Evolutionary conservation across 345 rosid genomes (phyloP).

Genomic region (Geranium brycei): DNA sequence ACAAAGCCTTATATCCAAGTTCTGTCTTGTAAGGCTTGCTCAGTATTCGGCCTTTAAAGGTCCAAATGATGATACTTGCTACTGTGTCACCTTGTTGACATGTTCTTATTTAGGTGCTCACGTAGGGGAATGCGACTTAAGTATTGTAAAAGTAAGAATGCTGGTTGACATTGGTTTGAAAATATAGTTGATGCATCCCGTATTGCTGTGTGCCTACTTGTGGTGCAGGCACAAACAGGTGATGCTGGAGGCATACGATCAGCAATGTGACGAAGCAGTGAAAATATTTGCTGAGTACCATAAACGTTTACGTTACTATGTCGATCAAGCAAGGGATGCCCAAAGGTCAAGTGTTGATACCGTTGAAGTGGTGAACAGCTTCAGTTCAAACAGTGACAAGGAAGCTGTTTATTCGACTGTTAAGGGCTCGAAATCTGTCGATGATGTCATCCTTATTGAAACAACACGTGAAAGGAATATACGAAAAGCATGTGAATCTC

Average conservation of each 20-base stretch:
- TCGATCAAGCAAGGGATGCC: constrained; percentile 80
- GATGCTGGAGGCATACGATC: constrained; percentile 77
- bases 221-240: constrained; percentile 69
- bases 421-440: constrained; percentile 61
- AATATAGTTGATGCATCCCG: not conserved
- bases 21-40: not conserved
- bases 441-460: constrained; percentile 79
- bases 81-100: not conserved
- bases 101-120: constrained; percentile 2
- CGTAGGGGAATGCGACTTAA: not conserved
- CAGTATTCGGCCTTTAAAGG: not conserved
- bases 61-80: not conserved
- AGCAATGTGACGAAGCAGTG: constrained; percentile 87
- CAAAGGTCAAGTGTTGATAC: constrained; percentile 49
- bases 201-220: not conserved
- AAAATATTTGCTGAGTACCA: constrained; percentile 85
- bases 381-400: constrained; percentile 36
- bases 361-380: constrained; percentile 38
- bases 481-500: constrained; percentile 75
- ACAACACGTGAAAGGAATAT: constrained; percentile 62
- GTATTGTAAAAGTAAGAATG: not conserved
- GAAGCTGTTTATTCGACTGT: constrained; percentile 88
- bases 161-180: not conserved
- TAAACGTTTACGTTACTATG: constrained; percentile 54
- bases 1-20: not conserved